Percentiles rank a stretch among this genome's conserved stretches.
phyloP scores from a whole-genome alignment of 441 rosid genomes.

The Hura crepitans region DNA sequence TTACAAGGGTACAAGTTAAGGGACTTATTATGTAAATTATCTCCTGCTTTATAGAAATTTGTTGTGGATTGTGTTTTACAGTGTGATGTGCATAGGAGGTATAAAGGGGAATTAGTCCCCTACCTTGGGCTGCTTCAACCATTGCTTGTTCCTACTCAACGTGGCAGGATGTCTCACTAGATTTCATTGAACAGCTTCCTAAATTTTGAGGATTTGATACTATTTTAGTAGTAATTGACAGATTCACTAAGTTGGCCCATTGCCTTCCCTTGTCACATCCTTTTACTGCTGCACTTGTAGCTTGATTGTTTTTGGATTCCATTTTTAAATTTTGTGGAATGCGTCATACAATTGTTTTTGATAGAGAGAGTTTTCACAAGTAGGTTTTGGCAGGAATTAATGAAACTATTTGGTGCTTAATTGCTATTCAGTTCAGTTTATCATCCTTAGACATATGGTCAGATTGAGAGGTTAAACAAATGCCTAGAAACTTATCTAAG shows the following conservation, averaged over 20 bases:
- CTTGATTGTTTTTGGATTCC: neutral
- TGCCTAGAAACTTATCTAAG: too few species aligned
- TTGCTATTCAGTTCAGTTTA: neutral
- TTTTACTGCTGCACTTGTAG: neutral
- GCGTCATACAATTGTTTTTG: neutral
- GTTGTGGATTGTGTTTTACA: neutral
- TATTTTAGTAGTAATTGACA: neutral
- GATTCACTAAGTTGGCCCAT: neutral
- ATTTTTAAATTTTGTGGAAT: neutral
- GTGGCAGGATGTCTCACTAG: neutral
- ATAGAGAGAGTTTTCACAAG: neutral
- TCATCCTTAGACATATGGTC: neutral
- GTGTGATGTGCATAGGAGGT: neutral
- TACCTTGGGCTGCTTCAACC: neutral
- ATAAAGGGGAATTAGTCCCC: neutral
- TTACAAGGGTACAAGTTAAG: too few species aligned
- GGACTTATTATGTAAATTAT: too few species aligned
- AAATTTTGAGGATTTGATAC: neutral
- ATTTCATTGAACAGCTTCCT: conserved; percentile 3
- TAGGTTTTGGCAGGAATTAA: too few species aligned
- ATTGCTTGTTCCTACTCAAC: neutral
- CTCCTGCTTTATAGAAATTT: too few species aligned
- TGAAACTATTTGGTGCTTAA: neutral
- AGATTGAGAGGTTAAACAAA: neutral
- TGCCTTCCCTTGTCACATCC: neutral